A percentile compares a stretch with the other conserved stretches of the same genome.
phyloP scores from a whole-genome alignment of 345 rosid species.

The Gossypium ekmanianum region DNA sequence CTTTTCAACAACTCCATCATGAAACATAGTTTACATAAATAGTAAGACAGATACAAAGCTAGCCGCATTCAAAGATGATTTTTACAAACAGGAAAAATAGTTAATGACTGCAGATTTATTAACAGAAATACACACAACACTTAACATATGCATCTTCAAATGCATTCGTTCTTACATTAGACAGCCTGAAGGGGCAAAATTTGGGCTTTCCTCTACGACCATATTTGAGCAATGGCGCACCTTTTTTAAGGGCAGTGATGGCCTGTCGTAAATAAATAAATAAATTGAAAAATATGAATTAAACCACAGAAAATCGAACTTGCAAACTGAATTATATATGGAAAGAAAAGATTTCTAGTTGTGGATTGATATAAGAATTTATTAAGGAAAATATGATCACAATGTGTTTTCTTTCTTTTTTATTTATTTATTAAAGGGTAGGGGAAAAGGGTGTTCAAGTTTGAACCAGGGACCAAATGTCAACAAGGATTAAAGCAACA shows the following conservation, averaged over 20 bases:
- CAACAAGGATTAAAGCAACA: too few species aligned
- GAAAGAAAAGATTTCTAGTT: neutral
- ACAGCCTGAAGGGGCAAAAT: conserved; percentile 71
- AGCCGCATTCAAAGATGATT: neutral
- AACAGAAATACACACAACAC: conserved; percentile 6
- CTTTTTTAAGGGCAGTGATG: conserved; percentile 73
- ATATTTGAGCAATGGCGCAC: conserved; percentile 69
- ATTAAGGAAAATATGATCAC: neutral
- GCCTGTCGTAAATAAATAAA: conserved; percentile 40
- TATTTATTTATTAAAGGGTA: too few species aligned
- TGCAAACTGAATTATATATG: neutral
- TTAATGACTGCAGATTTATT: neutral
- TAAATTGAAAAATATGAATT: neutral
- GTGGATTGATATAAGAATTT: neutral
- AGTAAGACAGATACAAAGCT: neutral
- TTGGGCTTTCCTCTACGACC: conserved; percentile 85
- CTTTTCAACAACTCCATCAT: neutral
- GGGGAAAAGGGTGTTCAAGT: too few species aligned
- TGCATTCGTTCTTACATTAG: conserved; percentile 49
- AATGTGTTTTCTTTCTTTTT: neutral
- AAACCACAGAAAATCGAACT: neutral
- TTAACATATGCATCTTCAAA: conserved; percentile 11
- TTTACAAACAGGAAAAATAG: conserved; percentile 1
- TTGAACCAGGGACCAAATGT: too few species aligned
- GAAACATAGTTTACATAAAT: conserved; percentile 9